A percentile compares a stretch with the other conserved stretches of the same genome.
Evolutionary conservation across 495 filamentous ascomycete genomes (phyloP).

Genomic region (Trichoderma orchidacearum): DNA sequence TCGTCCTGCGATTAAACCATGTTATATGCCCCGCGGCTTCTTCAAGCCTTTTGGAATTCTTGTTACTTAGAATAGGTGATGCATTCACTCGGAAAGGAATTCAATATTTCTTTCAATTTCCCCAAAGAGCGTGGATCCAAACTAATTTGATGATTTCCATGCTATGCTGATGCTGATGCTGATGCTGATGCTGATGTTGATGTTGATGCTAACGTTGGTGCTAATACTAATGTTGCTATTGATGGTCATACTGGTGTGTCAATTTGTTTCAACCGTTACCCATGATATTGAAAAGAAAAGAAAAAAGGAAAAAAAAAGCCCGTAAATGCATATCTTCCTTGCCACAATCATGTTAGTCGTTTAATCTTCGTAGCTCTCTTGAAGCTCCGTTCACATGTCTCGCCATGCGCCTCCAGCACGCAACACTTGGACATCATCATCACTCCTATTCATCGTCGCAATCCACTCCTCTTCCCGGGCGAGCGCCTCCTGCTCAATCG

Average conservation of each 20-base stretch:
- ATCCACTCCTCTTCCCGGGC: constrained; percentile 34
- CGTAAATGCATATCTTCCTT: not conserved
- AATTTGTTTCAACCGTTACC: not conserved
- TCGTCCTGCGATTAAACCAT: too few relatives aligned
- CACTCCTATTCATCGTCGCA: constrained; percentile 24
- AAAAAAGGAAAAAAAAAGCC: not conserved
- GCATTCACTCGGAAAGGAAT: not conserved
- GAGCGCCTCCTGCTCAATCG: constrained; percentile 30
- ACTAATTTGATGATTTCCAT: too few relatives aligned
- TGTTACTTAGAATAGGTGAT: not conserved
- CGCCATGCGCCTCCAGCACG: not conserved
- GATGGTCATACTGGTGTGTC: too few relatives aligned
- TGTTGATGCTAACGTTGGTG: not conserved
- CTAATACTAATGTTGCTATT: not conserved
- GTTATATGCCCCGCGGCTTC: not conserved
- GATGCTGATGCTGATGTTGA: not conserved
- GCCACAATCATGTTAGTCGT: too few relatives aligned
- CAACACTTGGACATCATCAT: constrained; percentile 4
- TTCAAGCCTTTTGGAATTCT: not conserved
- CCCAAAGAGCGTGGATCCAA: too few relatives aligned
- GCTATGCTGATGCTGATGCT: not conserved
- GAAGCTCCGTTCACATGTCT: not conserved
- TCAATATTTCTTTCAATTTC: too few relatives aligned
- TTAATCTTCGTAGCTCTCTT: not conserved
- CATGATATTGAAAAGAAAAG: not conserved